A percentile compares a stretch with the other conserved stretches of the same genome.
phyloP scores from a whole-genome alignment of 202 grass and related monocot species.

The Setaria italica region DNA sequence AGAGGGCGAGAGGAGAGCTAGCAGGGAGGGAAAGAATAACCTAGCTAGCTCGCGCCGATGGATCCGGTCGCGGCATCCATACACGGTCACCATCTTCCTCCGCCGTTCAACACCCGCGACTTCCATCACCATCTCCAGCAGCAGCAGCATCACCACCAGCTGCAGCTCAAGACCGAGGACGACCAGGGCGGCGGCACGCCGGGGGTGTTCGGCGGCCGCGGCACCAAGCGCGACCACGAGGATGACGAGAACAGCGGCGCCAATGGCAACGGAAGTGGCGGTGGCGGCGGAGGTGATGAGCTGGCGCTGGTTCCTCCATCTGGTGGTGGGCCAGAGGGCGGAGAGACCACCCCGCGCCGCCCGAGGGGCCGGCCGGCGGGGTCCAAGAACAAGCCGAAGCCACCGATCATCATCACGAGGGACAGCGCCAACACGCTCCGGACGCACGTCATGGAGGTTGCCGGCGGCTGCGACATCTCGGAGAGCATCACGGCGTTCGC shows the following conservation, averaged over 20 bases:
- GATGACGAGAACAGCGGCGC: slow-evolving; percentile 51
- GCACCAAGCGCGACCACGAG: slow-evolving; percentile 52
- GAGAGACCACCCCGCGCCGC: slow-evolving; percentile 54
- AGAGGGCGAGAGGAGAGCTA: slow-evolving; percentile 21
- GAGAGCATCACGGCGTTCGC: slow-evolving; percentile 88
- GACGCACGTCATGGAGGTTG: slow-evolving; percentile 96
- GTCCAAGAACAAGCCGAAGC: slow-evolving; percentile 96
- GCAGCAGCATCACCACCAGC: slow-evolving; percentile 56
- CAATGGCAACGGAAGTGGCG: slow-evolving; percentile 47
- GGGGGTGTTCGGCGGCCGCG: slow-evolving; percentile 22
- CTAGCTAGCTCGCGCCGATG: slow-evolving; percentile 46
- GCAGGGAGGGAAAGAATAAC: slow-evolving; percentile 36
- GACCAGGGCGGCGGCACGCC: slow-evolving; percentile 63
- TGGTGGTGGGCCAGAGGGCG: slow-evolving; percentile 51
- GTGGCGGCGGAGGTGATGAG: slow-evolving; percentile 45
- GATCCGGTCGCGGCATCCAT: slow-evolving; percentile 67
- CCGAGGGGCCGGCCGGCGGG: slow-evolving; percentile 77
- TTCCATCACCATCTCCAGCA: slow-evolving; percentile 76
- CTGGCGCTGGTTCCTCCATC: slow-evolving; percentile 45
- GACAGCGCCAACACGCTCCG: slow-evolving; percentile 92
- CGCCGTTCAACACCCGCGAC: slow-evolving; percentile 80
- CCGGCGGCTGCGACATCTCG: slow-evolving; percentile 78
- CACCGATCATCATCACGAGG: slow-evolving; percentile 93
- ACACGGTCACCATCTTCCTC: slow-evolving; percentile 82
- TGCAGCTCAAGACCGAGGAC: slow-evolving; percentile 73